phyloP scores from a whole-genome alignment of 2,329 filamentous ascomycete species.

The Shiraia sp. region DNA sequence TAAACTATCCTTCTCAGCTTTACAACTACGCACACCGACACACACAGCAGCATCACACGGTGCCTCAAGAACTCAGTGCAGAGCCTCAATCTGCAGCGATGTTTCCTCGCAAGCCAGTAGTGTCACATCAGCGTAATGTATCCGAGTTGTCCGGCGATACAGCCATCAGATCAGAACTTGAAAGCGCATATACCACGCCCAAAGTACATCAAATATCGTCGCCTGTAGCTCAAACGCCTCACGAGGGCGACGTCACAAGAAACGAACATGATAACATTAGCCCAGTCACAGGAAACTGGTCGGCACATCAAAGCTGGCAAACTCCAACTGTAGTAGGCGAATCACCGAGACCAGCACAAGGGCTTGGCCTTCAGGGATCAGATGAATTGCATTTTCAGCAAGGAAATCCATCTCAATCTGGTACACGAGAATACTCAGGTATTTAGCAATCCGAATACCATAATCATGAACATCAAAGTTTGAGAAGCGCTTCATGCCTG shows the following conservation, averaged over 20 bases:
- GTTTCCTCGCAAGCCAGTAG: neutral
- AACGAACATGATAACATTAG: neutral
- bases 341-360: neutral
- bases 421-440: no score
- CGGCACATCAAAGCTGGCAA: slow-evolving; percentile 4
- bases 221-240: neutral
- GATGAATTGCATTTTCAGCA: neutral
- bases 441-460: no score
- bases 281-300: slow-evolving; percentile 2
- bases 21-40: slow-evolving; percentile 1
- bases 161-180: slow-evolving; percentile 5
- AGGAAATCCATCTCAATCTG: no score
- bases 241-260: neutral
- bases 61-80: slow-evolving; percentile 16
- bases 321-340: neutral
- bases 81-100: neutral
- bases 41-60: neutral
- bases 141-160: slow-evolving; percentile 14
- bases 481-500: slow-evolving; percentile 18
- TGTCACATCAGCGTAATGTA: neutral
- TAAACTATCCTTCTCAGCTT: slow-evolving; percentile 2
- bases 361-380: neutral
- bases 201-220: neutral
- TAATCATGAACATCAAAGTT: neutral
- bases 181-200: slow-evolving; percentile 3